phyloP scores from a whole-genome alignment of 208 protist species.

The Trypanosoma avium region DNA sequence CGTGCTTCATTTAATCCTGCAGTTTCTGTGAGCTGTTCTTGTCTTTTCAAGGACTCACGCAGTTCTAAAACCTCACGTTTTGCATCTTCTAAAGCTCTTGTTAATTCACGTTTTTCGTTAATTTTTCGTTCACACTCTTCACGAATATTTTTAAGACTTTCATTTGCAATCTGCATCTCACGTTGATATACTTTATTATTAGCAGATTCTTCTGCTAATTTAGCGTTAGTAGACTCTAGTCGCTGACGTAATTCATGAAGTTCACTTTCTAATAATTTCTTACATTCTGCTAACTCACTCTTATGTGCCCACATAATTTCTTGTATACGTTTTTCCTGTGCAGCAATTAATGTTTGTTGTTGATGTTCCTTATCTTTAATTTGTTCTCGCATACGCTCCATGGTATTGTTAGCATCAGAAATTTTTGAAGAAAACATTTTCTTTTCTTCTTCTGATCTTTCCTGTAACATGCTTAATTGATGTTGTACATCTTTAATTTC shows the following conservation, averaged over 20 bases:
- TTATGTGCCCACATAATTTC: constrained; percentile 38
- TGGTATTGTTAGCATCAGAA: constrained; percentile 33
- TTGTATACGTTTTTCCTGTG: constrained; percentile 46
- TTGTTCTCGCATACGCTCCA: constrained; percentile 40
- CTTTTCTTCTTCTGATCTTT: constrained; percentile 34
- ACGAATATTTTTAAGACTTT: constrained; percentile 26
- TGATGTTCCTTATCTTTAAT: constrained; percentile 61
- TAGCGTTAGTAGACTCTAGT: constrained; percentile 43
- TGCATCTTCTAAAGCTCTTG: constrained; percentile 2
- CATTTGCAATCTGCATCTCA: constrained; percentile 21
- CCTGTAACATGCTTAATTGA: constrained; percentile 35
- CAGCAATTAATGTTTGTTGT: constrained; percentile 26
- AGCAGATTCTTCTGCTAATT: constrained; percentile 38
- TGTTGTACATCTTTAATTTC: constrained; percentile 44
- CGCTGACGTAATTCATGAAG: constrained; percentile 43
- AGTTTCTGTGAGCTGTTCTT: constrained; percentile 5
- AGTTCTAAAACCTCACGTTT: constrained; percentile 8
- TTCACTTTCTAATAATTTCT: constrained; percentile 39
- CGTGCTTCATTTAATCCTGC: not conserved
- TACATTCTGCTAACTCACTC: constrained; percentile 32
- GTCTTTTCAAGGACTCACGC: not conserved
- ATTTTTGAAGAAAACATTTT: constrained; percentile 27
- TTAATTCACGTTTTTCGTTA: constrained; percentile 8
- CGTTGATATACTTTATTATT: constrained; percentile 6
- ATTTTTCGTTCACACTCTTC: constrained; percentile 21